Evolutionary conservation across 2,329 filamentous ascomycete genomes (phyloP).

Genomic region (Trichoderma citrinoviride): DNA sequence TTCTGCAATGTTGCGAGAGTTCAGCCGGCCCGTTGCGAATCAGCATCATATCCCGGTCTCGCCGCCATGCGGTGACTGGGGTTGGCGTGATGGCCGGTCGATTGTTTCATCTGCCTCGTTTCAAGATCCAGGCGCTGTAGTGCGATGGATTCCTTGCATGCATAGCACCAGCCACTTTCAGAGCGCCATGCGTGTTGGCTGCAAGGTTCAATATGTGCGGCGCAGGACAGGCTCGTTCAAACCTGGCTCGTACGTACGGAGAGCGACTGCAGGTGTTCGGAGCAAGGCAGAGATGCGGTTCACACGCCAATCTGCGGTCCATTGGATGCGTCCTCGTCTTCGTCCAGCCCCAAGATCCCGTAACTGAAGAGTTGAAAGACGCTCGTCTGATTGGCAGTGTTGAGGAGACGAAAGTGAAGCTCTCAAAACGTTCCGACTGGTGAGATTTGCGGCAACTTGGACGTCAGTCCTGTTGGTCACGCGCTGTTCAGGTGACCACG

Average conservation of each 20-base stretch:
- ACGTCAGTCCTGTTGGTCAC: background rate
- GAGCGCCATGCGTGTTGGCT: conserved; percentile 5
- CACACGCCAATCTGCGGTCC: too few relatives aligned
- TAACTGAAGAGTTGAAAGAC: background rate
- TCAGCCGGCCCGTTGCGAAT: conserved; percentile 9
- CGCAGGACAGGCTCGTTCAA: too few relatives aligned
- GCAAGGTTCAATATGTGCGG: background rate
- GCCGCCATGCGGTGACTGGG: conserved; percentile 1
- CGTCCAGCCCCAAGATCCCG: too few relatives aligned
- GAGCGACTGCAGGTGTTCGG: too few relatives aligned
- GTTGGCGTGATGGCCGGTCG: conserved; percentile 8
- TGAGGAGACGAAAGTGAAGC: background rate
- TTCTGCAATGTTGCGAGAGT: background rate
- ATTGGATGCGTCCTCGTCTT: too few relatives aligned
- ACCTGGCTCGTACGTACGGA: too few relatives aligned
- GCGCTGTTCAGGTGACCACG: conserved; percentile 7
- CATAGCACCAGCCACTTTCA: conserved; percentile 10
- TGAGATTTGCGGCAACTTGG: background rate
- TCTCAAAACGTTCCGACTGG: background rate
- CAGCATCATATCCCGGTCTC: conserved; percentile 5
- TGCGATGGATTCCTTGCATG: conserved; percentile 12
- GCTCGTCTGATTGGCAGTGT: background rate
- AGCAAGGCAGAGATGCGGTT: too few relatives aligned
- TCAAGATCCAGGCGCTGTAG: conserved; percentile 11
- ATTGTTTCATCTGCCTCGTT: conserved; percentile 19